Conservation (phyloP, 2,329 filamentous ascomycete genomes). For the Microdochium trichocladiopsis region DNA sequence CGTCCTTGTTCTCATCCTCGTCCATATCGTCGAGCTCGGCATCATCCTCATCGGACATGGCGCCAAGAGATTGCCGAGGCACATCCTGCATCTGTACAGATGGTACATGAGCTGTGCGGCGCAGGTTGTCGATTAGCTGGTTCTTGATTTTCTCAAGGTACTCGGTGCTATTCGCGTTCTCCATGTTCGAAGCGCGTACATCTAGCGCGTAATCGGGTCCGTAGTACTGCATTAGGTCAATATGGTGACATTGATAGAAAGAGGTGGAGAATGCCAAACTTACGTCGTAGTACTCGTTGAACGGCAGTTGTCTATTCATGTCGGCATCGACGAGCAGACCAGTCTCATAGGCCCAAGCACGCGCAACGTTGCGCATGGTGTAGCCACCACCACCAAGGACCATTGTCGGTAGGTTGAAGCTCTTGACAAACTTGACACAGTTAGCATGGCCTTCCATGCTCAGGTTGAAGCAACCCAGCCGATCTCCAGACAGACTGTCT, state of each 20-base stretch:
- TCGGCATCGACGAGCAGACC: constrained; percentile 79
- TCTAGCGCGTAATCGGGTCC: constrained; percentile 86
- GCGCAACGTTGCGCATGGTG: constrained; percentile 93
- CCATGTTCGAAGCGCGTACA: constrained; percentile 80
- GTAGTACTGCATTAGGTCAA: constrained; percentile 67
- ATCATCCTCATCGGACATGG: constrained; percentile 61
- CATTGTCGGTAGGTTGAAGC: constrained; percentile 76
- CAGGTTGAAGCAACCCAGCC: constrained; percentile 93
- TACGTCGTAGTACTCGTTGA: constrained; percentile 90
- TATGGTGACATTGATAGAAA: constrained; percentile 3
- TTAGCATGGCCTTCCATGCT: constrained; percentile 95
- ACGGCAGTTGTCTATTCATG: constrained; percentile 78
- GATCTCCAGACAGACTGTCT: constrained; percentile 88
- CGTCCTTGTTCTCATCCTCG: constrained; percentile 80
- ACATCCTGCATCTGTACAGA: constrained; percentile 87
- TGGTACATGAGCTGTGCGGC: constrained; percentile 77
- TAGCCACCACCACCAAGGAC: constrained; percentile 94
- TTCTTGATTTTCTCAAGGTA: constrained; percentile 79
- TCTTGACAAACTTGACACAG: constrained; percentile 88
- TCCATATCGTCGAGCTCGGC: constrained; percentile 64
- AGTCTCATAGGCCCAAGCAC: constrained; percentile 96
- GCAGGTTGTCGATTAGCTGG: constrained; percentile 76
- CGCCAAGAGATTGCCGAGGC: constrained; percentile 52
- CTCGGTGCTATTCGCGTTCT: constrained; percentile 80
- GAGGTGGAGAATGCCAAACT: constrained; percentile 27